A percentile compares a stretch with the other conserved stretches of the same genome.
Conservation (phyloP, 495 filamentous ascomycete species). For the Talaromyces stipitatus region DNA sequence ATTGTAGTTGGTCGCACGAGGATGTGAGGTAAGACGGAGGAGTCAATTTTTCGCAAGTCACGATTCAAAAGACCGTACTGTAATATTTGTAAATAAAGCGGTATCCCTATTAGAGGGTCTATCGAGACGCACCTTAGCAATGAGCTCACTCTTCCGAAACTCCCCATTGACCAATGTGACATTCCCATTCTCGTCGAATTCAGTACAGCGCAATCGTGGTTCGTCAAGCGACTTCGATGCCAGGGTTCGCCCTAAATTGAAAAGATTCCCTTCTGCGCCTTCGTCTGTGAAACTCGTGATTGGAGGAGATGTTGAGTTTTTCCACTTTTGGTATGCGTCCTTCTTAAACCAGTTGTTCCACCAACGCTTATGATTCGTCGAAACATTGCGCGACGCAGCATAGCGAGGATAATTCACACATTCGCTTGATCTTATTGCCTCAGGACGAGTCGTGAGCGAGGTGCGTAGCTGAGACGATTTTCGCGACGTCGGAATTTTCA, state of each 20-base stretch:
- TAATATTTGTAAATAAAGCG: slow-evolving; percentile 15
- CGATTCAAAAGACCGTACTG: slow-evolving; percentile 93
- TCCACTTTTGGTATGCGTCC: slow-evolving; percentile 9
- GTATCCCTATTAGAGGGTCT: not conserved
- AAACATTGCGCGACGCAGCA: slow-evolving; percentile 24
- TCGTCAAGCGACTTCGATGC: slow-evolving; percentile 70
- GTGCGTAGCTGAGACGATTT: not conserved
- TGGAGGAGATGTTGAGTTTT: slow-evolving; percentile 18
- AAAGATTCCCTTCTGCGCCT: slow-evolving; percentile 24
- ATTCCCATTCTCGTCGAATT: slow-evolving; percentile 88
- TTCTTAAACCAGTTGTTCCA: slow-evolving; percentile 41
- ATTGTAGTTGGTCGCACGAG: slow-evolving; percentile 91
- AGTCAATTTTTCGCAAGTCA: slow-evolving; percentile 95
- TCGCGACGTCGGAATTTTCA: not conserved
- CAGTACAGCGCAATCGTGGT: slow-evolving; percentile 80
- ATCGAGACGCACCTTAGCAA: slow-evolving; percentile 67
- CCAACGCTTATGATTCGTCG: slow-evolving; percentile 40
- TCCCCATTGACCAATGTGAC: slow-evolving; percentile 93
- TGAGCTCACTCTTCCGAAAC: slow-evolving; percentile 93
- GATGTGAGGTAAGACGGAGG: slow-evolving; percentile 94
- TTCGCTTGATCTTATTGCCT: not conserved
- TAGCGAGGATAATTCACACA: not conserved
- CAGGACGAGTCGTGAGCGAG: not conserved
- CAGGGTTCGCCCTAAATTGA: slow-evolving; percentile 51
- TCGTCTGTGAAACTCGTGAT: slow-evolving; percentile 28